phyloP scores from a whole-genome alignment of 805 yeast species.

The Candida ficus region DNA sequence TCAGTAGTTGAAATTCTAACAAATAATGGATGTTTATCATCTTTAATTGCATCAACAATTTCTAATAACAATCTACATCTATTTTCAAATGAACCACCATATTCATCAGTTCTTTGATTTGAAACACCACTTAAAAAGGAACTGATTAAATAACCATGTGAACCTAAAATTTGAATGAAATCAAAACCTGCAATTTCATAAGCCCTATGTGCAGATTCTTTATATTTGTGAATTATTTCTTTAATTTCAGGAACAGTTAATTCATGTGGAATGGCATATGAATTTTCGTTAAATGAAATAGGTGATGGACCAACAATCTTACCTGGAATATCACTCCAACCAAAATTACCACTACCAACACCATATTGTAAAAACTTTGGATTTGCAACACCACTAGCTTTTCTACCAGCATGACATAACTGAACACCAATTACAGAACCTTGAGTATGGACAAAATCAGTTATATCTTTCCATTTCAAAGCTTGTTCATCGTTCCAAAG shows the following conservation, averaged over 20 bases:
- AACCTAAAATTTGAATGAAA: constrained; percentile 54
- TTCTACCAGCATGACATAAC: constrained; percentile 52
- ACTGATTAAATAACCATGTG: constrained; percentile 54
- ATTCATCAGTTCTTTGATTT: constrained; percentile 54
- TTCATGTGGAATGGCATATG: constrained; percentile 33
- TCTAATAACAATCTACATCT: constrained; percentile 47
- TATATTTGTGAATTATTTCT: constrained; percentile 36
- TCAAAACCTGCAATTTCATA: constrained; percentile 48
- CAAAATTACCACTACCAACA: constrained; percentile 31
- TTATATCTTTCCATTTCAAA: constrained; percentile 31
- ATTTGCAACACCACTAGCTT: constrained; percentile 32
- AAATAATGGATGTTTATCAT: constrained; percentile 35
- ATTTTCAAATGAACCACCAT: constrained; percentile 60
- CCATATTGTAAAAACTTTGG: constrained; percentile 28
- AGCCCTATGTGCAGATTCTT: constrained; percentile 44
- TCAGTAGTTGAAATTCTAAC: constrained; percentile 20
- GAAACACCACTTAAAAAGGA: constrained; percentile 40
- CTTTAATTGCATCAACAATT: constrained; percentile 38
- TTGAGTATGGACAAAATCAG: constrained; percentile 42
- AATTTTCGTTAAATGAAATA: constrained; percentile 21
- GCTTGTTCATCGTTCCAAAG: constrained; percentile 49
- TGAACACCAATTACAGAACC: constrained; percentile 46
- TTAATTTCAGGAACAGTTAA: constrained; percentile 38
- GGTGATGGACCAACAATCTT: constrained; percentile 44
- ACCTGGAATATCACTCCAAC: constrained; percentile 33